These are phyloP conservation scores for Tetrapisispora iriomotensis DNA, from an alignment of 805 yeast species.

Conservation along the genomic window DNA sequence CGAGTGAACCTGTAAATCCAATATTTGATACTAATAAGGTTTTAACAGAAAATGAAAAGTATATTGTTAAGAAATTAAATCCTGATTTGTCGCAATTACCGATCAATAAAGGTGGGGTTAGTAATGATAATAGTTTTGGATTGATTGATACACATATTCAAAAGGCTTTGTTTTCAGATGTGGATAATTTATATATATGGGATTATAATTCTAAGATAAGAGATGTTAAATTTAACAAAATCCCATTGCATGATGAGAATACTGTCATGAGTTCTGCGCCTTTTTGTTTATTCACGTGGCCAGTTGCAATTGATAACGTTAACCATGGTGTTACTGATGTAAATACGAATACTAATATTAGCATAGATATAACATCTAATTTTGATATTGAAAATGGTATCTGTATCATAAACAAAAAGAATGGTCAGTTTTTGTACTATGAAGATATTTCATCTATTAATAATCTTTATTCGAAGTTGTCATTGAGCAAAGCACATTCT, in stretches of 20 bases:
- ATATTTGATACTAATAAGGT: slow-evolving; percentile 10
- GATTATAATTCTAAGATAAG: slow-evolving; percentile 51
- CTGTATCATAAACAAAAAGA: slow-evolving; percentile 47
- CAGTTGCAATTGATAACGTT: slow-evolving; percentile 18
- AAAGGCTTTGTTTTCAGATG: slow-evolving; percentile 41
- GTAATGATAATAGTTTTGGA: slow-evolving; percentile 27
- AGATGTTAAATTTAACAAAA: slow-evolving; percentile 33
- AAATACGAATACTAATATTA: not conserved
- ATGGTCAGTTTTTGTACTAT: slow-evolving; percentile 57
- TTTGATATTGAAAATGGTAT: slow-evolving; percentile 46
- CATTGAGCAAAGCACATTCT: slow-evolving; percentile 20
- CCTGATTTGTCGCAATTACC: slow-evolving; percentile 11
- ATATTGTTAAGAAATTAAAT: slow-evolving; percentile 17
- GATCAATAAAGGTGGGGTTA: not conserved
- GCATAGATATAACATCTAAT: not conserved
- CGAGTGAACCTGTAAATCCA: too few species aligned
- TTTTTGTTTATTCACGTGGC: slow-evolving; percentile 22
- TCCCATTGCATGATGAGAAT: slow-evolving; percentile 23
- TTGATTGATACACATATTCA: slow-evolving; percentile 38
- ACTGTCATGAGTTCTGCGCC: slow-evolving; percentile 14
- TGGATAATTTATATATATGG: slow-evolving; percentile 57
- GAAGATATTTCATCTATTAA: slow-evolving; percentile 50
- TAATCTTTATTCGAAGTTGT: slow-evolving; percentile 21
- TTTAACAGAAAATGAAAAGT: slow-evolving; percentile 26
- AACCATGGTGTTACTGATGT: not conserved